Evolutionary conservation across 2,329 filamentous ascomycete genomes (phyloP).

Genomic region (Aureobasidium sp.): DNA sequence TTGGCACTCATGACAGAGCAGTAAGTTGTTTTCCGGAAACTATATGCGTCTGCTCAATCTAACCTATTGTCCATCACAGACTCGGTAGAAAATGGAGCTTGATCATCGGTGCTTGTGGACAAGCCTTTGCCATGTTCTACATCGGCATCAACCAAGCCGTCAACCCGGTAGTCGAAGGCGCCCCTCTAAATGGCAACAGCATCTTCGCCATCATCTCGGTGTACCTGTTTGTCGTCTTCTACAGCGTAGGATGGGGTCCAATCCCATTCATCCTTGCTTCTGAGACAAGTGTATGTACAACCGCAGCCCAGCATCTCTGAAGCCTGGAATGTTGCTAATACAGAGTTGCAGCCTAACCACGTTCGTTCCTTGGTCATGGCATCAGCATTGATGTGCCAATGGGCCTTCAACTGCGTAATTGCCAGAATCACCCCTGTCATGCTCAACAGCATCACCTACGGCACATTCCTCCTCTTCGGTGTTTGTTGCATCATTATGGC

Average conservation of each 20-base stretch:
- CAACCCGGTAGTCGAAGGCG: conserved; percentile 45
- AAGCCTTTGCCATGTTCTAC: conserved; percentile 37
- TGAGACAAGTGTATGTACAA: conserved; percentile 22
- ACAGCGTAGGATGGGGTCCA: conserved; percentile 38
- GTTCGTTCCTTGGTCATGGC: conserved; percentile 36
- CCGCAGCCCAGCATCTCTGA: neutral
- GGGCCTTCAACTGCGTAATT: conserved; percentile 30
- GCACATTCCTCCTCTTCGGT: conserved; percentile 34
- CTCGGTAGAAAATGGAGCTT: conserved; percentile 38
- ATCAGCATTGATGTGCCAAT: conserved; percentile 37
- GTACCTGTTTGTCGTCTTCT: conserved; percentile 41
- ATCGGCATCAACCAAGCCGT: conserved; percentile 23
- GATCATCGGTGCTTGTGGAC: conserved; percentile 33
- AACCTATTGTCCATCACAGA: neutral
- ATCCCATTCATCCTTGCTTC: conserved; percentile 37
- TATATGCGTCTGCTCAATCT: neutral
- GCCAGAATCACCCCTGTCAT: conserved; percentile 31
- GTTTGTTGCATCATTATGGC: conserved; percentile 34
- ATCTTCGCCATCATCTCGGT: conserved; percentile 45
- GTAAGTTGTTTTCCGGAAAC: neutral
- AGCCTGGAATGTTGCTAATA: neutral
- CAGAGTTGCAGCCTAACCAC: conserved; percentile 16
- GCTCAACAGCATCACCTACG: conserved; percentile 35
- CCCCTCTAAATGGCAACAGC: conserved; percentile 52
- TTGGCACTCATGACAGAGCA: conserved; percentile 39